Base-by-base conservation (phyloP, 306 rosid species). In the Arachis hypogaea region DNA sequence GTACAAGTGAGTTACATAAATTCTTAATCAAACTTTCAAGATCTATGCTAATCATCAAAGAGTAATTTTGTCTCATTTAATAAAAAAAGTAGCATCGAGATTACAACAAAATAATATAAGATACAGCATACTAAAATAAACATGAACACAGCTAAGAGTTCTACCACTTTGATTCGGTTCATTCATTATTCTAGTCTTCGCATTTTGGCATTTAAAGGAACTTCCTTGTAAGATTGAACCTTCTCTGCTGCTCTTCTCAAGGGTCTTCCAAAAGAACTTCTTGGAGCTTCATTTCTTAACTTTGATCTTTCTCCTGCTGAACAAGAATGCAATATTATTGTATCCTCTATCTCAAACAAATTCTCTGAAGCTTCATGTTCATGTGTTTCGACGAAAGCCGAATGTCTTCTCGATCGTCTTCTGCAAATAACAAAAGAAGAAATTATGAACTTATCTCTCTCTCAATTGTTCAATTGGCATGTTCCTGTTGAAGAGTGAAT, bases 211-310 rank as follows among this genome's bases (percentile, higher is more conserved):
- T 33, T 33, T 33, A 33, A 33, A 33, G 36, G 36, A 33, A 33
- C 36, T 33, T 33, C 36, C 36, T 33, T 33, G 86, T 33, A 33
- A 33, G 36, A 33, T 33, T 33, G 36, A 33, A 33, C 36, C 36
- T 33, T 33, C 36, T 33, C 36, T 33, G 36, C 36, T 33, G 36
- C 36, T 33, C 36, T 33, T 33, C 36, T 73, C 76, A 69, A 8
- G 5, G 96, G 90, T 68, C 89, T 92, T 79, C 93, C 93, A 5
- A 89, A 68, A 38, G 93, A 88, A 73, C 74, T 61, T 63, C 89
- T 82, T 52, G 78, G 83, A 22, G 78, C 68, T 81, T 86, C 88
- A 40, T 66, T 68, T 75, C 75, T 85, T 50, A 57, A 63, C 50
- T 14, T 40, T 40, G 71, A 54, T 18, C n/a, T 74, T 58, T 82